These are phyloP conservation scores for Kazachstania kunashirensis DNA, from an alignment of 805 yeast genomes.

Conservation along the genomic window DNA sequence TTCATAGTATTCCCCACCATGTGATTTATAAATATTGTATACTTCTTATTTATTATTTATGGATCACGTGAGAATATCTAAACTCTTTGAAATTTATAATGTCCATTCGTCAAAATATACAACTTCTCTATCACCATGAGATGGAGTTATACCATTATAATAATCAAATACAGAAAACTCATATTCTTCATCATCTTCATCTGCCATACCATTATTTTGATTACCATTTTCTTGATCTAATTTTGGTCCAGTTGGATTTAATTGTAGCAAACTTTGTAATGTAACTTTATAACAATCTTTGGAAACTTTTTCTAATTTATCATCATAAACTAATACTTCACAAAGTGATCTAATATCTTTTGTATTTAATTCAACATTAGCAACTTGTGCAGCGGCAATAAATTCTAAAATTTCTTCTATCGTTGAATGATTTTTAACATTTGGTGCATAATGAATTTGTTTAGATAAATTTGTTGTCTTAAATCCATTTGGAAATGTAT, in stretches of 20 bases:
- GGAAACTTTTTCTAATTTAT: slow-evolving; percentile 59
- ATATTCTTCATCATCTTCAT: slow-evolving; percentile 12
- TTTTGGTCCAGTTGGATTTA: slow-evolving; percentile 34
- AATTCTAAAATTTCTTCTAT: slow-evolving; percentile 69
- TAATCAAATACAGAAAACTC: slow-evolving; percentile 37
- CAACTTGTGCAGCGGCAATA: slow-evolving; percentile 60
- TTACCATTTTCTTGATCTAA: slow-evolving; percentile 1
- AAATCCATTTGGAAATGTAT: slow-evolving; percentile 68
- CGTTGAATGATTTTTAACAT: slow-evolving; percentile 55
- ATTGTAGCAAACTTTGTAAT: slow-evolving; percentile 68
- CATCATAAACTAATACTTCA: slow-evolving; percentile 81
- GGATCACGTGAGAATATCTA: too few species aligned
- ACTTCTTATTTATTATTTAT: too few species aligned
- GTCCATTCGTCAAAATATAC: slow-evolving; percentile 44
- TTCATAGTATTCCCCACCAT: too few species aligned
- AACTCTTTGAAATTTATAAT: too few species aligned
- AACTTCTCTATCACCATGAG: slow-evolving; percentile 33
- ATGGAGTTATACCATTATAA: slow-evolving; percentile 32
- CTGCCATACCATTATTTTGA: too few species aligned
- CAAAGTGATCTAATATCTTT: slow-evolving; percentile 74
- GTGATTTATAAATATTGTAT: too few species aligned
- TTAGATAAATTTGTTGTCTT: slow-evolving; percentile 21
- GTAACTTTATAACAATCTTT: slow-evolving; percentile 68
- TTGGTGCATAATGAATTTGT: slow-evolving; percentile 39
- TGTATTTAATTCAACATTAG: slow-evolving; percentile 68